Base-by-base conservation (phyloP, 495 filamentous ascomycete genomes). In the Antarctomyces pellizariae region DNA sequence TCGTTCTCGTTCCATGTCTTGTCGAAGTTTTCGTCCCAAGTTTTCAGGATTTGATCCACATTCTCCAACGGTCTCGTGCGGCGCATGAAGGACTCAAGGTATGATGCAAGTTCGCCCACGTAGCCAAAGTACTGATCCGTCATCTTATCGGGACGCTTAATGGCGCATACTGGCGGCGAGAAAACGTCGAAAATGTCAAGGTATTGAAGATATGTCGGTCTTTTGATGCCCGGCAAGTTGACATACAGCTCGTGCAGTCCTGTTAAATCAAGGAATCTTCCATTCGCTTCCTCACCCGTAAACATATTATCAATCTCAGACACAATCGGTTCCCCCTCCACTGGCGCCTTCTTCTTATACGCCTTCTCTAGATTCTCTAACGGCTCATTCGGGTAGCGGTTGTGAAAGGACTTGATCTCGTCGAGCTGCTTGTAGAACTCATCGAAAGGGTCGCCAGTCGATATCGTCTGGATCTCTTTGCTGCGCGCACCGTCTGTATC, bases 331-430 rank as follows among this genome's bases (percentile, higher is more conserved):
- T 82, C 77, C 18, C 72, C 68, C 22, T 73, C 66, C 1, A 53
- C 70, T 4, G 69, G 59, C 16, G 64, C 64, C 27, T 59, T 65
- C 21, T 70, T 71, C 49, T 78, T 74, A 50, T 97, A 95, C 32
- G 82, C 78, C 31, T 69, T 61, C 52, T 97, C 86, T 7, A 93
- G 66, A 42, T 95, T 92, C 46, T 95, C 89, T 15, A 89, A 76
- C 2, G 74, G 83, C 42, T 91, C 79, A 46, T 89, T 90, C 0
- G 83, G 89, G 36, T 97, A 93, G 34, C 71, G 68, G 26, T 72
- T 64, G 49, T 93, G 80, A 40, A 83, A 89, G 24, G 75, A 67
- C 37, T 78, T 89, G 43, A 90, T 76, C 2, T 66, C 62, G 28
- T 59, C 49, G 3, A 91, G 50, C 39, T 90, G 77, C 31, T 71